Percentiles rank a stretch among this genome's conserved stretches.
phyloP scores from a whole-genome alignment of 2,329 filamentous ascomycete genomes.

The Rugonectria rugulosa region DNA sequence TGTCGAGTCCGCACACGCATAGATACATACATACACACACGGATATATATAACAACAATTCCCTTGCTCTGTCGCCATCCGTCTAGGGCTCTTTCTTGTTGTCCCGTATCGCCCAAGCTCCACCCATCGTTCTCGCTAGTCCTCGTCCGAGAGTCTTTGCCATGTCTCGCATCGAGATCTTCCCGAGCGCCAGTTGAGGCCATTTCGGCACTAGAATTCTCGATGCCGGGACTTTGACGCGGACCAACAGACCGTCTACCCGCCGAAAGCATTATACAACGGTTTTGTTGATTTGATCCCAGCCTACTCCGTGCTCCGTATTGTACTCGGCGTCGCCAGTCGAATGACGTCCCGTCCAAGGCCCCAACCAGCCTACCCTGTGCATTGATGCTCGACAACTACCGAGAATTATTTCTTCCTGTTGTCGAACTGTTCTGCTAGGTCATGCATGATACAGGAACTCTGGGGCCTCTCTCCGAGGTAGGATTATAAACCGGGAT shows the following conservation, averaged over 20 bases:
- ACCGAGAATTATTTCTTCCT: not conserved
- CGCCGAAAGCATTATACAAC: constrained; percentile 21
- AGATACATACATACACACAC: too few species aligned
- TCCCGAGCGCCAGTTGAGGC: constrained; percentile 38
- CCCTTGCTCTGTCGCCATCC: not conserved
- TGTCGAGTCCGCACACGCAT: not conserved
- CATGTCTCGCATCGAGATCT: constrained; percentile 42
- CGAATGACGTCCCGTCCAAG: too few species aligned
- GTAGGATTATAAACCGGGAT: constrained; percentile 9
- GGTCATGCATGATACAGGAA: constrained; percentile 21
- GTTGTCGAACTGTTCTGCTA: constrained; percentile 6
- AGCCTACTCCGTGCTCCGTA: not conserved
- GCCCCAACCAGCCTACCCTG: not conserved
- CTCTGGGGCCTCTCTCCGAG: constrained; percentile 8
- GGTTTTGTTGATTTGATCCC: too few species aligned
- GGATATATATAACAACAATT: too few species aligned
- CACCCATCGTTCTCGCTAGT: constrained; percentile 26
- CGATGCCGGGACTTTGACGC: constrained; percentile 23
- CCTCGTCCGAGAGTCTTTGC: constrained; percentile 25
- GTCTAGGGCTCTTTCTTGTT: not conserved
- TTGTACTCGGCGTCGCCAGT: too few species aligned
- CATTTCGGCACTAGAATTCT: constrained; percentile 35
- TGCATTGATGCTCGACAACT: not conserved
- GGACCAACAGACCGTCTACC: constrained; percentile 20
- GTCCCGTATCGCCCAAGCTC: not conserved